Conservation (phyloP, 306 rosid genomes). For the Oemleria cerasiformis region DNA sequence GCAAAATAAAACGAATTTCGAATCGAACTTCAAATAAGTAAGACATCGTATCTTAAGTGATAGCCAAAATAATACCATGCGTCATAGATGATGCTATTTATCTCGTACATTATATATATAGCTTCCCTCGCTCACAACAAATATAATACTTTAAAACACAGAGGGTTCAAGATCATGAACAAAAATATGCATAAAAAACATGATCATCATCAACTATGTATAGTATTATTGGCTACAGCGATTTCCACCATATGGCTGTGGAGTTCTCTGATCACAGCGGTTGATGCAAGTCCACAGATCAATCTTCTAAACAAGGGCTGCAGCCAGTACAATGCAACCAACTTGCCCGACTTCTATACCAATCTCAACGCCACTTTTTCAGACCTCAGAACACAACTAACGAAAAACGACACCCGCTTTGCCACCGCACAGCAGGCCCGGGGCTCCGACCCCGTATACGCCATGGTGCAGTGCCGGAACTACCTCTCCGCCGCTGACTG, state of each 20-base stretch:
- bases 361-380: constrained; percentile 50
- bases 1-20: too few relatives aligned
- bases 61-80: too few relatives aligned
- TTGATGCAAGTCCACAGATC: constrained; percentile 44
- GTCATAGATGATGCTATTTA: too few relatives aligned
- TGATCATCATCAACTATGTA: neutral
- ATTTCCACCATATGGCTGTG: constrained; percentile 9
- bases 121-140: too few relatives aligned
- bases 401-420: constrained; percentile 31
- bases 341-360: constrained; percentile 33
- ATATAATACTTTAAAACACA: too few relatives aligned
- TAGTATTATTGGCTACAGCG: neutral
- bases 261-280: constrained; percentile 7
- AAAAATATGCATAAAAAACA: too few relatives aligned
- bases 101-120: too few relatives aligned
- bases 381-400: constrained; percentile 28
- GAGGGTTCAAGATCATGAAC: too few relatives aligned
- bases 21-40: too few relatives aligned
- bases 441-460: constrained; percentile 45
- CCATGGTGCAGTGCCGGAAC: constrained; percentile 57
- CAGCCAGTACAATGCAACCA: constrained; percentile 61
- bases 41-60: too few relatives aligned
- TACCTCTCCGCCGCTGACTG: constrained; percentile 57
- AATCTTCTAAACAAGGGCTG: constrained; percentile 51
- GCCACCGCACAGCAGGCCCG: constrained; percentile 38